phyloP scores from a whole-genome alignment of 2,329 filamentous ascomycete genomes.

The Eurotiales sp. region DNA sequence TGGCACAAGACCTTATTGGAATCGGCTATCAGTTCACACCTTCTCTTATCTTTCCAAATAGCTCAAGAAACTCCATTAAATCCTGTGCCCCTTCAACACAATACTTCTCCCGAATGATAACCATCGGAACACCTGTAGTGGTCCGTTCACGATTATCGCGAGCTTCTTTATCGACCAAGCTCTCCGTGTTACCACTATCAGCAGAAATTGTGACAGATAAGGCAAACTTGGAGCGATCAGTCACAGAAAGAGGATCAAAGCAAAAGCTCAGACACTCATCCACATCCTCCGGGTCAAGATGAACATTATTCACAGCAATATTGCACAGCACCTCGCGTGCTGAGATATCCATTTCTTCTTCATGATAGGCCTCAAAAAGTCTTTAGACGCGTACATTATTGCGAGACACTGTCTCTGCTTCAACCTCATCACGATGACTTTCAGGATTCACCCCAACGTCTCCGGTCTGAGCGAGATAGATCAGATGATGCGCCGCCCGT shows the following conservation, averaged over 20 bases:
- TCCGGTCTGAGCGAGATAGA: slow-evolving; percentile 24
- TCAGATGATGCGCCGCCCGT: slow-evolving; percentile 31
- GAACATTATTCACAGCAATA: slow-evolving; percentile 19
- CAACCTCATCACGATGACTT: slow-evolving; percentile 20
- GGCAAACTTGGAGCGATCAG: slow-evolving; percentile 17
- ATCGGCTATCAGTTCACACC: not conserved
- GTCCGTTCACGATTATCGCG: slow-evolving; percentile 1
- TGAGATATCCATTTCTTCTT: slow-evolving; percentile 30
- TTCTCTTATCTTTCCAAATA: slow-evolving; percentile 5
- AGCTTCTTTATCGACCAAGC: slow-evolving; percentile 37
- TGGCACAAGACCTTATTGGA: too few species aligned
- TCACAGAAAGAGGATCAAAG: slow-evolving; percentile 24
- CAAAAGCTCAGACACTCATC: slow-evolving; percentile 8
- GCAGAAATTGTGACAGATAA: not conserved
- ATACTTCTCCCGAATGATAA: slow-evolving; percentile 12
- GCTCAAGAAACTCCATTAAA: slow-evolving; percentile 11
- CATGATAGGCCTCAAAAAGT: slow-evolving; percentile 23
- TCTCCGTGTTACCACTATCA: not conserved
- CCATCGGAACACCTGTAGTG: slow-evolving; percentile 18
- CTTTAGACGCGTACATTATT: not conserved
- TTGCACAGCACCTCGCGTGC: slow-evolving; percentile 19
- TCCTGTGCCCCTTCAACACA: slow-evolving; percentile 8
- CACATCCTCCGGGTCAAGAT: slow-evolving; percentile 17
- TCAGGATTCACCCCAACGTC: slow-evolving; percentile 17
- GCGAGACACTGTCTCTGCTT: not conserved